phyloP scores from a whole-genome alignment of 2,329 filamentous ascomycete species.

The Meredithiella fracta region DNA sequence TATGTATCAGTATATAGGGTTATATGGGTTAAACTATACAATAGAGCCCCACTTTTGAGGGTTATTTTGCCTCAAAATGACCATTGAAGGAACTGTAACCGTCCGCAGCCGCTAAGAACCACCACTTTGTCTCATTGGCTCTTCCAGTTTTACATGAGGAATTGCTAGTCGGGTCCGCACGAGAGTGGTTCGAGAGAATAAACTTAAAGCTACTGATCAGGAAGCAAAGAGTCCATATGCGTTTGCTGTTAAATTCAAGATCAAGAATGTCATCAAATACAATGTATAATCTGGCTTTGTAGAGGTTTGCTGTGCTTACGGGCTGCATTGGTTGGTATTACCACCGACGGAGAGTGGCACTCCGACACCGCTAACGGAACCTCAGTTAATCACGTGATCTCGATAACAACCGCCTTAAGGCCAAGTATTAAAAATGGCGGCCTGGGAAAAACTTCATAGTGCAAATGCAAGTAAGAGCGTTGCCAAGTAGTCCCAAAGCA shows the following conservation, averaged over 20 bases:
- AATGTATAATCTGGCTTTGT: no score
- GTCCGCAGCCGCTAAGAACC: slow-evolving; percentile 7
- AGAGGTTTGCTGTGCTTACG: no score
- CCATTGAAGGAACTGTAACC: slow-evolving; percentile 10
- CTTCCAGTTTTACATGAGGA: slow-evolving; percentile 13
- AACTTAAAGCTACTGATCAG: neutral
- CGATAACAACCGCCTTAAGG: neutral
- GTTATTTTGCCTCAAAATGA: slow-evolving; percentile 9
- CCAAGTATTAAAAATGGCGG: neutral
- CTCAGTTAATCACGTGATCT: slow-evolving; percentile 3
- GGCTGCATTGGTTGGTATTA: no score
- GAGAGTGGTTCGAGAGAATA: neutral
- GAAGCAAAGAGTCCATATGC: neutral
- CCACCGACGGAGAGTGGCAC: neutral
- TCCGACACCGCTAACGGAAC: slow-evolving; percentile 11
- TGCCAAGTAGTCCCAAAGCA: neutral
- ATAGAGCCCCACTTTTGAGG: slow-evolving; percentile 8
- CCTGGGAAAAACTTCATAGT: neutral
- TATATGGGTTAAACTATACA: neutral
- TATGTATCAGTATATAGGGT: neutral
- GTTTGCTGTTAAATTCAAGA: neutral
- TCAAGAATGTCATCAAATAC: no score
- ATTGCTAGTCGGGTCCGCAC: slow-evolving; percentile 4
- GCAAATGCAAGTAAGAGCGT: slow-evolving; percentile 1
- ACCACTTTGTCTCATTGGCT: neutral